Evolutionary conservation across 2,329 filamentous ascomycete genomes (phyloP), one percentile per base, ranked within the genome.

Genomic region (Colletotrichum lentis): DNA sequence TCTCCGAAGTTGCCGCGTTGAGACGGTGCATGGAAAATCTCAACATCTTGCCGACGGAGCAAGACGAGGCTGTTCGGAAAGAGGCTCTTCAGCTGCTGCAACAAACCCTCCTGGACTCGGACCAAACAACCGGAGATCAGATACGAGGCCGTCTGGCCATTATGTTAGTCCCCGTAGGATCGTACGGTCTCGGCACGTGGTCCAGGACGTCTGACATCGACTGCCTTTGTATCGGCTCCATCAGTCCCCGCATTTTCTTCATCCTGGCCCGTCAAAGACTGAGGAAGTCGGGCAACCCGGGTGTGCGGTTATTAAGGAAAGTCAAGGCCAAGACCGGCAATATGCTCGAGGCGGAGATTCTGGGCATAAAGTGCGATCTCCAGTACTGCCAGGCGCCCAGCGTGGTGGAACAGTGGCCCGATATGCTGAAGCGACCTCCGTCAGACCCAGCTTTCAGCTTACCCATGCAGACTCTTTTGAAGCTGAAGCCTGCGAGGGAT

Each of bases 401-500:
- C 31, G 22, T 53, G 7, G 39, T 10, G 52, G 6, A 6, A 24
- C 80, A 79, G 27, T 87, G 82, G 80, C 84, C 84, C 0, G 73
- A 80, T 2, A 77, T 82, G 4, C 78, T 86, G 71, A 78, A 77
- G 18, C 74, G 86, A 1, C 82, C 86, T 1, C 72, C 83, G 3
- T 80, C 79, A 1, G 84, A 90, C 70, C 79, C 84, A 0, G 76
- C 85, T 11, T 90, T 89, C 75, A 78, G 82, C 7, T 77, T 91
- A 12, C 80, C 88, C 0, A 79, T 84, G 2, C 82, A 85, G 47
- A 85, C 85, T 0, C 78, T 91, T 16, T 80, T 83, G 55, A 90
- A 90, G 69, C 80, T 92, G 35, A 91, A 91, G 73, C 85, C 89
- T 1, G 83, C 84, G 39, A 83, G 89, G 20, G 90, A 92, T 71